Base-by-base conservation (phyloP, 2,329 filamentous ascomycete genomes). In the Lasiodiplodia citricola region DNA sequence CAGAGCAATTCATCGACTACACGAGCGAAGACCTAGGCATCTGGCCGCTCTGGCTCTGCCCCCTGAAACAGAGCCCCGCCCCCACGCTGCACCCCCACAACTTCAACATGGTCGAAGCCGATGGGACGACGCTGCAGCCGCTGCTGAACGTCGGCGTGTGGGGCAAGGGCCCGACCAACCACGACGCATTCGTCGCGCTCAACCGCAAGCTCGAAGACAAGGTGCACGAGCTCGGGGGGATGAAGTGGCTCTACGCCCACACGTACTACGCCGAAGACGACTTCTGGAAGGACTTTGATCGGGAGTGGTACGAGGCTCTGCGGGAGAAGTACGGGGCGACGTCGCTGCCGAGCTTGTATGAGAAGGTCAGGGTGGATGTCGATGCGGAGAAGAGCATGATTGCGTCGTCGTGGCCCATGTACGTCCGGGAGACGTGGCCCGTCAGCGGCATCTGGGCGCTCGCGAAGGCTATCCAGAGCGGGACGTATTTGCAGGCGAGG, bases 171-270 rank as follows among this genome's bases (percentile, higher is more conserved):
- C 38, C 52, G 3, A 28, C 38, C 7, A 25, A 66, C 44, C 41
- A 57, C 6, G 14, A 50, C 10, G 70, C 73, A 8, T 87, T 87
- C 63, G 80, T 91, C 10, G 72, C 74, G 1, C 80, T 83, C 63
- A 92, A 92, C 75, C 84, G 88, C 0, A 82, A 82, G 0, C 81
- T 92, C 1, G 90, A 92, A 78, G 79, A 81, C 10, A 87, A 86
- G 67, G 82, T 91, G 0, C 83, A 83, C 11, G 84, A 86, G 31
- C 82, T 90, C 5, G 83, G 86, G 1, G 90, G 90, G 4, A 89
- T 88, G 81, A 92, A 92, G 78, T 91, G 88, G 82, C 79, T 92
- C 1, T 92, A 92, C 70, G 89, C 89, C 0, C 89, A 92, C 69
- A 87, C 88, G 0, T 92, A 89, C 77, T 91, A 91, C 75, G 86